These are phyloP conservation scores for Rutidosis leptorrhynchoides DNA, from an alignment of 129 eudicot genomes.

Conservation along the genomic window DNA sequence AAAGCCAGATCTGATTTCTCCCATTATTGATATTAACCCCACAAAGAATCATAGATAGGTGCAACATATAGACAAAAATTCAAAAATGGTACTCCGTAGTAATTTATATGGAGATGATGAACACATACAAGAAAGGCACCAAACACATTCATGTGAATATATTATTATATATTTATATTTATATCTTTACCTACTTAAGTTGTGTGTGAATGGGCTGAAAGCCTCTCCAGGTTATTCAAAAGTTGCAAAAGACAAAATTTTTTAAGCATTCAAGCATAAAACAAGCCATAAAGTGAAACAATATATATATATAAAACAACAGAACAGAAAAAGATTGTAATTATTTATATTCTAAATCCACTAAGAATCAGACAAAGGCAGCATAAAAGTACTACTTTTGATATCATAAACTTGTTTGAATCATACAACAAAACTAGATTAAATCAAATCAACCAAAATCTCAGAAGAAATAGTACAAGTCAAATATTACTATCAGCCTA, in stretches of 20 bases:
- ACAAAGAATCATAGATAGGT: conserved; percentile 29
- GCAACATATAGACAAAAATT: conserved; percentile 21
- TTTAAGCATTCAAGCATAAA: conserved; percentile 32
- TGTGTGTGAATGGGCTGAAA: too few species aligned
- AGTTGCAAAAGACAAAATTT: conserved; percentile 40
- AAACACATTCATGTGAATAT: conserved; percentile 14
- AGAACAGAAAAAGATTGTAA: conserved; percentile 1
- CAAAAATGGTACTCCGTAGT: too few species aligned
- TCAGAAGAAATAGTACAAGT: too few species aligned
- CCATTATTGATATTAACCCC: conserved; percentile 28
- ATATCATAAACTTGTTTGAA: conserved; percentile 14
- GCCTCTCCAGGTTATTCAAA: conserved; percentile 18
- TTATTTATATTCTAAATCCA: conserved; percentile 25
- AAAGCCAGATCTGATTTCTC: conserved; percentile 10
- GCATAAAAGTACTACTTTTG: conserved; percentile 27
- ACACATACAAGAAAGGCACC: conserved; percentile 17
- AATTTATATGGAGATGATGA: conserved; percentile 2
- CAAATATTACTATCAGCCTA: conserved; percentile 1
- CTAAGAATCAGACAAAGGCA: conserved; percentile 38
- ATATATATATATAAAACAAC: not conserved
- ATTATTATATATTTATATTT: too few species aligned
- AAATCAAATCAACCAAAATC: conserved; percentile 19
- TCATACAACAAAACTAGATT: conserved; percentile 18
- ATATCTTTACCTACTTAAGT: conserved; percentile 7
- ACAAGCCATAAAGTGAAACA: too few species aligned